Percentiles rank a stretch among this genome's conserved stretches.
These are phyloP conservation scores for Lactifluus hygrophoroides DNA, from an alignment of 768 basidiomycete species.

Conservation along the genomic window DNA sequence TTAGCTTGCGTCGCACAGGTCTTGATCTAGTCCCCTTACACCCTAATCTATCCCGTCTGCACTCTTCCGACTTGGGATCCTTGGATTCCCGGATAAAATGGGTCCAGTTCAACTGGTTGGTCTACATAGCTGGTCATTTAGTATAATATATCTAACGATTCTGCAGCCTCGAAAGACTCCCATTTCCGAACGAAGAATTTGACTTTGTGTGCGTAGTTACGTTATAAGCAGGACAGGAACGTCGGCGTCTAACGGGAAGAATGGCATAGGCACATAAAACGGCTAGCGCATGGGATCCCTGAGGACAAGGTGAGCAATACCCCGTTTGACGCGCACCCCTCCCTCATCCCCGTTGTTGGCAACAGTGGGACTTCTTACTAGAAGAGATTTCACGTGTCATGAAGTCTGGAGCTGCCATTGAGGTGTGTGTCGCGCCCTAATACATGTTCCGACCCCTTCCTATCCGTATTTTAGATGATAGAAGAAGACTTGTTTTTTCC, in stretches of 20 bases:
- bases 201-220: constrained; percentile 56
- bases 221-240: background rate
- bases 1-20: constrained; percentile 31
- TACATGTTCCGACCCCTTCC: background rate
- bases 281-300: constrained; percentile 66
- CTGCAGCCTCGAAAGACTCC: constrained; percentile 54
- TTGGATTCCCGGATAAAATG: constrained; percentile 56
- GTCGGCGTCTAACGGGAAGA: background rate
- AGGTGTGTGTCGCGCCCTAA: constrained; percentile 33
- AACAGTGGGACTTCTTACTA: constrained; percentile 57
- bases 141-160: background rate
- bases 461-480: constrained; percentile 39
- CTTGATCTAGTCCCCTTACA: constrained; percentile 67
- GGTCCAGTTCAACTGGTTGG: constrained; percentile 68
- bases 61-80: constrained; percentile 45
- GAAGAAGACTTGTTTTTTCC: constrained; percentile 74
- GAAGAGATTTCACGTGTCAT: constrained; percentile 65
- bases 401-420: constrained; percentile 66
- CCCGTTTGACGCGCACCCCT: background rate
- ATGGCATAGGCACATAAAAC: constrained; percentile 50
- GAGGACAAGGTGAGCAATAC: constrained; percentile 51
- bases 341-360: background rate
- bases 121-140: constrained; percentile 13
- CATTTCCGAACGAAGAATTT: constrained; percentile 65
- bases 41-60: constrained; percentile 55